A percentile compares a stretch with the other conserved stretches of the same genome.
phyloP scores from a whole-genome alignment of 2,329 filamentous ascomycete genomes.

The Verticillium nubilum region DNA sequence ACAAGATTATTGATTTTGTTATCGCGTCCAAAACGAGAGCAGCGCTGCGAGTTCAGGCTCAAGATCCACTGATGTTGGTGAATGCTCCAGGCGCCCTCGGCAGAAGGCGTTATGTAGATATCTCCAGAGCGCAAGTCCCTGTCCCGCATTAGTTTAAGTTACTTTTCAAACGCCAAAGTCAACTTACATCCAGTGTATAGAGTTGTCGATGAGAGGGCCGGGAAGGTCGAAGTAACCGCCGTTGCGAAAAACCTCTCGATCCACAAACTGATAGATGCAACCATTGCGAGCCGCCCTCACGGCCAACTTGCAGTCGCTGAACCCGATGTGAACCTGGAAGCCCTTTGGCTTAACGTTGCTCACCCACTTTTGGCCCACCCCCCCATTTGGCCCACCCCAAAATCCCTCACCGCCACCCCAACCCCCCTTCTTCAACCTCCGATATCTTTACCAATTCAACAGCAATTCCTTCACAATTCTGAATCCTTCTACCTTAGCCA shows the following conservation, averaged over 20 bases:
- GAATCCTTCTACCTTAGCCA: too few relatives aligned
- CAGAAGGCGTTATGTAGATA: constrained; percentile 18
- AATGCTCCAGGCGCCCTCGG: constrained; percentile 6
- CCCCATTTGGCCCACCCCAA: too few relatives aligned
- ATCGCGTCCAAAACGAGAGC: constrained; percentile 3
- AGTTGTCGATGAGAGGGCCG: constrained; percentile 38
- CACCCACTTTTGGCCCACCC: too few relatives aligned
- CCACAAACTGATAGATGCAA: constrained; percentile 26
- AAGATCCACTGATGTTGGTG: constrained; percentile 26
- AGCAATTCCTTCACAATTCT: too few relatives aligned
- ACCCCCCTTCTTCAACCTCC: too few relatives aligned
- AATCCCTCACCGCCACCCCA: too few relatives aligned
- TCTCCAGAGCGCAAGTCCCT: not conserved
- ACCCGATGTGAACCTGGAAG: constrained; percentile 50
- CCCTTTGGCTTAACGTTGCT: constrained; percentile 25
- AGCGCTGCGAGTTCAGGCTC: constrained; percentile 17
- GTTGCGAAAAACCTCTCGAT: constrained; percentile 20
- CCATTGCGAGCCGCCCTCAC: constrained; percentile 30
- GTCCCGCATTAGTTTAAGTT: constrained; percentile 27
- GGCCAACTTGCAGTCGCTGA: constrained; percentile 30
- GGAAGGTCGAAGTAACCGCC: constrained; percentile 42
- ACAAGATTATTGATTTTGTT: constrained; percentile 29
- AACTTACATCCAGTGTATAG: constrained; percentile 50
- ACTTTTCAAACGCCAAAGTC: constrained; percentile 39
- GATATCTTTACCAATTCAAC: too few relatives aligned